These are phyloP conservation scores for Aspergillus cavernicola DNA, from an alignment of 495 filamentous ascomycete species.

Conservation along the genomic window DNA sequence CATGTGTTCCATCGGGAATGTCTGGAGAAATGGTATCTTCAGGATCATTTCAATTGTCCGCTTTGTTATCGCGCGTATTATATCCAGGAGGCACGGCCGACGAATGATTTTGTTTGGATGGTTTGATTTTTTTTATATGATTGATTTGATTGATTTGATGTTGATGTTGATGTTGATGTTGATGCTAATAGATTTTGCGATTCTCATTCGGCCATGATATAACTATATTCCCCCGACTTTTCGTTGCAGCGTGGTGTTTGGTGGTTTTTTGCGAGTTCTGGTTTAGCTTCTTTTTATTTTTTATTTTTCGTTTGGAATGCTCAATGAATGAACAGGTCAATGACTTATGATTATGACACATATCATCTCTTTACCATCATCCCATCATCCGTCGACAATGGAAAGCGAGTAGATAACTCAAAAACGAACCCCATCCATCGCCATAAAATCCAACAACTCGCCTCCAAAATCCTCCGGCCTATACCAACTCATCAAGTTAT, in stretches of 20 bases:
- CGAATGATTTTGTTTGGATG: conserved; percentile 41
- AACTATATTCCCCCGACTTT: conserved; percentile 1
- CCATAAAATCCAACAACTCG: conserved; percentile 29
- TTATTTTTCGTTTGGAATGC: too few relatives aligned
- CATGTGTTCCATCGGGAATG: conserved; percentile 48
- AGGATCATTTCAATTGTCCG: conserved; percentile 43
- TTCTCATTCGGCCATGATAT: not conserved
- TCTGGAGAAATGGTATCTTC: conserved; percentile 44
- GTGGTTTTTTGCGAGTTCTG: too few relatives aligned
- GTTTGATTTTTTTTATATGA: conserved; percentile 37
- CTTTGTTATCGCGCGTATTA: conserved; percentile 42
- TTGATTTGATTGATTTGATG: too few relatives aligned
- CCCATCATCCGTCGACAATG: too few relatives aligned
- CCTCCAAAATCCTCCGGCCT: conserved; percentile 37
- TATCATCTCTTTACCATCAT: too few relatives aligned
- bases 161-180: too few relatives aligned
- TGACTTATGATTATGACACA: too few relatives aligned
- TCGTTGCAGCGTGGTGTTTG: not conserved
- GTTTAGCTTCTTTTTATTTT: too few relatives aligned
- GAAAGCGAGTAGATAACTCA: too few relatives aligned
- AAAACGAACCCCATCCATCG: conserved; percentile 20
- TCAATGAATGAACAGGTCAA: too few relatives aligned
- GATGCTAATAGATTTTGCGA: conserved; percentile 1
- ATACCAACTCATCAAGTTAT: conserved; percentile 39
- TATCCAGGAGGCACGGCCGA: conserved; percentile 30